phyloP scores from a whole-genome alignment of 1,284 basidiomycete species.

The Apiotrichum domesticum region DNA sequence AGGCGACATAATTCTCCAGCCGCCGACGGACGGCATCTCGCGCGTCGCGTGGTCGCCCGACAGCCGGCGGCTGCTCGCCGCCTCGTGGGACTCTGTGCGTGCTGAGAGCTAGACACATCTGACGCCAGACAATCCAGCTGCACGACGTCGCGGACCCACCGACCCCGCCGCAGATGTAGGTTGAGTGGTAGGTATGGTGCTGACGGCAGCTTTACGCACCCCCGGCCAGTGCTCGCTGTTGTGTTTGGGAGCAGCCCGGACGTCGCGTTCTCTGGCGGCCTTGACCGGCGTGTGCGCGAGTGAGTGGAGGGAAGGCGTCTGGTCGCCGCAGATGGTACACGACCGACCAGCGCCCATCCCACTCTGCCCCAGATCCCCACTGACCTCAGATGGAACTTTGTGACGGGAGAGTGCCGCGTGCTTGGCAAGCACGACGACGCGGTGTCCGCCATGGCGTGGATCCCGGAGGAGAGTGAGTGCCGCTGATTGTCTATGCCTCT shows the following conservation, averaged over 20 bases:
- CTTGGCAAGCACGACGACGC: conserved; percentile 49
- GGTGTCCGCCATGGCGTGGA: conserved; percentile 46
- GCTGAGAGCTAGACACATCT: conserved; percentile 22
- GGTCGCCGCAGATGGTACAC: too few species aligned
- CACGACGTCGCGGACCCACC: conserved; percentile 36
- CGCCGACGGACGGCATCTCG: conserved; percentile 79
- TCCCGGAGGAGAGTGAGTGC: conserved; percentile 42
- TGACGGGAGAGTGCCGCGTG: conserved; percentile 45
- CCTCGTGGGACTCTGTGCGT: conserved; percentile 83
- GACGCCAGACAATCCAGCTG: conserved; percentile 47
- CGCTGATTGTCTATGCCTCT: background rate
- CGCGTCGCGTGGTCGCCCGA: conserved; percentile 74
- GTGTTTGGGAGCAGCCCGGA: conserved; percentile 44
- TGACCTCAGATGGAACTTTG: conserved; percentile 48
- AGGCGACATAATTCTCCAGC: conserved; percentile 47
- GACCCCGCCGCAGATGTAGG: conserved; percentile 33
- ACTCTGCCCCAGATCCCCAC: background rate
- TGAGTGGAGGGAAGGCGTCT: conserved; percentile 20
- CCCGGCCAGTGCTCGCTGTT: conserved; percentile 44
- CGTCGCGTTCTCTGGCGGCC: conserved; percentile 47
- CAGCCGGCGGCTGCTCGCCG: conserved; percentile 67
- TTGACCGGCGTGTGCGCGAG: conserved; percentile 53
- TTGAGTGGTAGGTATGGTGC: background rate
- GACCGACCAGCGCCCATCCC: too few species aligned
- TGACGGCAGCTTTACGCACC: conserved; percentile 30